Conservation (phyloP, 2,329 filamentous ascomycete species). For the Fusarium robinianum region DNA sequence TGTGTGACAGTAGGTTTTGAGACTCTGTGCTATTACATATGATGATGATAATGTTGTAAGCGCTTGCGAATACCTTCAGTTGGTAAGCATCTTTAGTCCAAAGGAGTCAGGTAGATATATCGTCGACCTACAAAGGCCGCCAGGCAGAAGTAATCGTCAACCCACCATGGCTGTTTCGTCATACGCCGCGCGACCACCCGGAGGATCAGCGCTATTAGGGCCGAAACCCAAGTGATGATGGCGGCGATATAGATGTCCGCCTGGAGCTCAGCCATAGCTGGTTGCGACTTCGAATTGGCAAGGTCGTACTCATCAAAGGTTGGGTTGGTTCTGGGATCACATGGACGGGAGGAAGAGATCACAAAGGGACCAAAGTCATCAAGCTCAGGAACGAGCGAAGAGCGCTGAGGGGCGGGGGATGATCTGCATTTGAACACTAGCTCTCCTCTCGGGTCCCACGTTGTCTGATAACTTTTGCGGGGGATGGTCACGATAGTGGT, state of each 20-base stretch:
- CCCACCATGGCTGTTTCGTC: constrained; percentile 33
- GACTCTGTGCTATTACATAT: constrained; percentile 12
- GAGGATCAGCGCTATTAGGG: constrained; percentile 27
- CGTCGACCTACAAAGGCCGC: constrained; percentile 30
- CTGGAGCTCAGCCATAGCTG: constrained; percentile 28
- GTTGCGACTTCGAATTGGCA: no score
- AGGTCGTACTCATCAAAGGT: no score
- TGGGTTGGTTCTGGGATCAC: no score
- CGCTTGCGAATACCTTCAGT: constrained; percentile 24
- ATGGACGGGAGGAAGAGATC: no score
- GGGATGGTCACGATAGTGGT: no score
- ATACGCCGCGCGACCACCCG: constrained; percentile 30
- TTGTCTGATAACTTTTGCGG: no score
- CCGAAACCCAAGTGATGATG: constrained; percentile 30
- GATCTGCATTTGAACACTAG: no score
- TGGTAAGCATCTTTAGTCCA: constrained; percentile 7
- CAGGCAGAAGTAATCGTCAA: constrained; percentile 33
- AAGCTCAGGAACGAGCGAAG: no score
- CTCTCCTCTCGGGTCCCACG: no score
- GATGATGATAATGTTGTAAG: constrained; percentile 22
- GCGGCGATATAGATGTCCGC: constrained; percentile 22
- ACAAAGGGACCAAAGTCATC: no score
- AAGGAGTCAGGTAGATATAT: accelerated
- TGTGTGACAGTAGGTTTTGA: no score
- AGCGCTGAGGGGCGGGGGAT: no score